Percentiles rank a stretch among this genome's conserved stretches.
Evolutionary conservation across 2,329 filamentous ascomycete species (phyloP).

Genomic region (Fusarium marasasianum): DNA sequence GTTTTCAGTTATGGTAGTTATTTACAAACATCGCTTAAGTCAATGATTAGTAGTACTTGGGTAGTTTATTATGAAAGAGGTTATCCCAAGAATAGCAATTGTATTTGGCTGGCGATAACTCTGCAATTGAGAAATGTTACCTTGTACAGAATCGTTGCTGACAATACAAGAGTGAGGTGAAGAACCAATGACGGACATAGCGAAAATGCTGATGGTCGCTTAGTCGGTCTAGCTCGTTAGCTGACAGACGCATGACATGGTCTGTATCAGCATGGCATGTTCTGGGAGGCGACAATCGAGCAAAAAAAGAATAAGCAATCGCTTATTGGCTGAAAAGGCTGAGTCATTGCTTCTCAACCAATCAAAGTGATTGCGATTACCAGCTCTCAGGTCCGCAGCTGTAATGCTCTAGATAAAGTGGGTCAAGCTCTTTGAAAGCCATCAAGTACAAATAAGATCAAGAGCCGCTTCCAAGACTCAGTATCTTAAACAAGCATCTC

Average conservation of each 20-base stretch:
- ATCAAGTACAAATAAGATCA: slow-evolving; percentile 41
- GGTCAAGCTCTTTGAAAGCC: background rate
- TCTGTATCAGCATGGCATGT: slow-evolving; percentile 21
- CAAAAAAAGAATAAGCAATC: slow-evolving; percentile 40
- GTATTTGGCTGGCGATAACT: fast-evolving
- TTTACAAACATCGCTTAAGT: background rate
- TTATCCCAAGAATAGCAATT: background rate
- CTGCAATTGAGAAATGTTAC: background rate
- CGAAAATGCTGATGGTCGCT: background rate
- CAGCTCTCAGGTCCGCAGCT: background rate
- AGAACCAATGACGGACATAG: background rate
- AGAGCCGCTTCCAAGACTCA: slow-evolving; percentile 7
- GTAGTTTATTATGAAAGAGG: no score
- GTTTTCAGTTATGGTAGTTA: background rate
- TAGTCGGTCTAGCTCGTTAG: slow-evolving; percentile 2
- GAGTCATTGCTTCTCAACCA: fast-evolving
- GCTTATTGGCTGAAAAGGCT: slow-evolving; percentile 5
- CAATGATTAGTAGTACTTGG: fast-evolving
- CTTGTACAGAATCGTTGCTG: background rate
- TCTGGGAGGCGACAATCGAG: slow-evolving; percentile 23
- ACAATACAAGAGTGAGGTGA: background rate
- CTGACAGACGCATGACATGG: slow-evolving; percentile 18
- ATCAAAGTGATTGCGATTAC: slow-evolving; percentile 29
- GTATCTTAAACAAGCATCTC: slow-evolving; percentile 7
- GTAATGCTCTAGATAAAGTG: slow-evolving; percentile 23